Base-by-base conservation (phyloP, 495 filamentous ascomycete genomes). In the Lophiotrema nucula region DNA sequence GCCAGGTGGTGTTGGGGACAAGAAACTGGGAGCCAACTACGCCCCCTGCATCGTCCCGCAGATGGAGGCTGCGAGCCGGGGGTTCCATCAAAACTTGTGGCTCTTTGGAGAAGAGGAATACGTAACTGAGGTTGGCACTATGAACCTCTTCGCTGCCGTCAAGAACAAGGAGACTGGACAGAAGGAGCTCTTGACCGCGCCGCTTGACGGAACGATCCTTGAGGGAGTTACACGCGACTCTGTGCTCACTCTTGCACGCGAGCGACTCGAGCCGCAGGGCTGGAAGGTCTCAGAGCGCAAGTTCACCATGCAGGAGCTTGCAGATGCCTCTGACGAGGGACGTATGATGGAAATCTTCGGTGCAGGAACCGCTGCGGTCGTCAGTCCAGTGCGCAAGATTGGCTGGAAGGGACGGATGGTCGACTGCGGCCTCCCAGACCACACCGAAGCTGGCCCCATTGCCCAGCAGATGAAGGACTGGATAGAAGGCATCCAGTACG, bases 11-110 rank as follows among this genome's bases (percentile, higher is more conserved):
- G 90, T 96, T 8, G 93, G 93, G 65, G 88, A 96, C 76, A 93
- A 90, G 83, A 98, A 98, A 79, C 83, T 98, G 18, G 93, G 93
- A 57, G 92, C 91, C 58, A 98, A 98, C 79, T 98, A 98, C 70
- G 93, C 93, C 15, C 92, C 95, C 1, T 96, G 92, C 72, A 91
- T 98, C 59, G 75, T 95, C 22, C 93, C 95, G 11, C 95, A 97
- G 74, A 80, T 91, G 53, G 79, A 96, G 70, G 93, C 93, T 16
- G 91, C 92, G 24, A 83, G 81, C 58, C 81, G 89, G 16, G 93
- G 93, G 27, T 96, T 88, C 81, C 92, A 98, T 73, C 93, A 98
- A 80, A 97, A 97, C 72, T 78, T 98, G 47, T 98, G 93, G 93
- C 76, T 98, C 27, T 97, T 97, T 67, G 89, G 89, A 27, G 85